A percentile compares a stretch with the other conserved stretches of the same genome.
phyloP scores from a whole-genome alignment of 2,329 filamentous ascomycete genomes.

The Pseudocercospora fuligena region DNA sequence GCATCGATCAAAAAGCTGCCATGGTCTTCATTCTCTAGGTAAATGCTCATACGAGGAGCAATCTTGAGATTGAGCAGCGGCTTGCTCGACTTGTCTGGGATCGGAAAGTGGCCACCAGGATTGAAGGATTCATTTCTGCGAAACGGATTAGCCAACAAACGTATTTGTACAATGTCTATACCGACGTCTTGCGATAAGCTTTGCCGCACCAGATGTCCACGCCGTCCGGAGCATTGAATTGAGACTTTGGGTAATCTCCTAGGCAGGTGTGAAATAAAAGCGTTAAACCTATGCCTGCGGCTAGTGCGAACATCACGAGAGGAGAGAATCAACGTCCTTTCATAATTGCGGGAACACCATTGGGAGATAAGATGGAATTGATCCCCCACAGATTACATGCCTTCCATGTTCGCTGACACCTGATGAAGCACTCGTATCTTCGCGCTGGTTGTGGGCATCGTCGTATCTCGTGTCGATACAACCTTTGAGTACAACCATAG shows the following conservation, averaged over 20 bases:
- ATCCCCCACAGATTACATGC: too few species aligned
- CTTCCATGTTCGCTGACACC: too few species aligned
- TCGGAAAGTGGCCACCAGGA: conserved; percentile 52
- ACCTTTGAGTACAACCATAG: too few species aligned
- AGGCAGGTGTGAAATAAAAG: not conserved
- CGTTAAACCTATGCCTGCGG: too few species aligned
- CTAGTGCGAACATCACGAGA: too few species aligned
- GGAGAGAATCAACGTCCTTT: too few species aligned
- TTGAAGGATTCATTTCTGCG: conserved; percentile 49
- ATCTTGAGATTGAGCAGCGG: conserved; percentile 52
- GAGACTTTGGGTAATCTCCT: conserved; percentile 1
- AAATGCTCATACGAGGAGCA: conserved; percentile 49
- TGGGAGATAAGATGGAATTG: too few species aligned
- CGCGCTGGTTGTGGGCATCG: too few species aligned
- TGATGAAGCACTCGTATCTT: too few species aligned
- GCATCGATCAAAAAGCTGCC: conserved; percentile 50
- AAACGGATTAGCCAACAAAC: not conserved
- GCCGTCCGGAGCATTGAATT: conserved; percentile 37
- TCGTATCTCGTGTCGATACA: too few species aligned
- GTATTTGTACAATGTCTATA: too few species aligned
- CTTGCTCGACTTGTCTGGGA: conserved; percentile 42
- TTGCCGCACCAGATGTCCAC: conserved; percentile 57
- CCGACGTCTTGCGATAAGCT: conserved; percentile 42
- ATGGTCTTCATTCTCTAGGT: conserved; percentile 45
- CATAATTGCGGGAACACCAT: too few species aligned